These are phyloP conservation scores for Globisporangium cystogenes DNA, from an alignment of 352 stramenopile genomes.

Conservation along the genomic window DNA sequence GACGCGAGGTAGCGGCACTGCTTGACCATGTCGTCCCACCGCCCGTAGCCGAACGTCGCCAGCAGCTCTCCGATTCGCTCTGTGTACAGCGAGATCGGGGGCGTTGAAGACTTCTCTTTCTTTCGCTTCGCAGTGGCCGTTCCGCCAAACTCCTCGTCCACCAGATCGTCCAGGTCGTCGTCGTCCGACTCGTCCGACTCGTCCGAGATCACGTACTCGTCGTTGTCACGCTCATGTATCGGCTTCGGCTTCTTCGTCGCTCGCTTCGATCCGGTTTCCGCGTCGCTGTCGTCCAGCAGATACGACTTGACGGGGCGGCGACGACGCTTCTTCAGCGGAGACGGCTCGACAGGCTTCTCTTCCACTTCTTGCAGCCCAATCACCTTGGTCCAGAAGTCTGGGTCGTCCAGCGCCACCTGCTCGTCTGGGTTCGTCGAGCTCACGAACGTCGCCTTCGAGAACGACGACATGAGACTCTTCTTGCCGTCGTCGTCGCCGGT, in stretches of 20 bases:
- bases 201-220: constrained; percentile 76
- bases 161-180: constrained; percentile 37
- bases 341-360: constrained; percentile 60
- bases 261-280: constrained; percentile 24
- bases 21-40: constrained; percentile 69
- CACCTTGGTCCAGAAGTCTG: constrained; percentile 94
- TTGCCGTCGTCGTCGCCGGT: constrained; percentile 37
- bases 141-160: constrained; percentile 34
- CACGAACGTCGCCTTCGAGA: constrained; percentile 93
- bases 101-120: constrained; percentile 18
- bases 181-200: constrained; percentile 56
- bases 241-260: constrained; percentile 19
- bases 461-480: constrained; percentile 84
- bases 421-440: constrained; percentile 81
- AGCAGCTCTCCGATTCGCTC: constrained; percentile 48
- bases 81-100: constrained; percentile 33
- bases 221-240: constrained; percentile 30
- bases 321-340: constrained; percentile 65
- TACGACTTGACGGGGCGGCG: constrained; percentile 75
- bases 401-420: constrained; percentile 89
- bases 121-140: constrained; percentile 20
- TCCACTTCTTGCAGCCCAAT: constrained; percentile 78
- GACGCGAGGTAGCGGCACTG: constrained; percentile 19
- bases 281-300: constrained; percentile 51
- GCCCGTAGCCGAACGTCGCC: constrained; percentile 69